Conservation (phyloP, 495 filamentous ascomycete genomes). For the Articulospora tetracladia region DNA sequence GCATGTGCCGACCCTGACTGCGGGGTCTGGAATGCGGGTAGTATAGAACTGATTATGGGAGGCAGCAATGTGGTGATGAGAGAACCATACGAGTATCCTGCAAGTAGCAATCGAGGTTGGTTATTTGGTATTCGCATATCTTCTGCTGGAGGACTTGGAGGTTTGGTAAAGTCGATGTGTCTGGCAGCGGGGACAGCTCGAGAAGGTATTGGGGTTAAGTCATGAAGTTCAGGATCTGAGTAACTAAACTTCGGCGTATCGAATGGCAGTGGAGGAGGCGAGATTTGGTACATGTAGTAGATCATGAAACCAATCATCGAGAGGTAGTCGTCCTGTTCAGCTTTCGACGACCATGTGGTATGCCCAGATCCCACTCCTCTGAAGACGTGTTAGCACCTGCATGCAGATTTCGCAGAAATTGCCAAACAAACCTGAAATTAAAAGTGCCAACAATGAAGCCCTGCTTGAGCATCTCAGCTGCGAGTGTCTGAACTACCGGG, state of each 20-base stretch:
- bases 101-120: constrained; percentile 51
- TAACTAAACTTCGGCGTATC: constrained; percentile 1
- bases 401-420: neutral
- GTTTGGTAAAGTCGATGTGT: neutral
- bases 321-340: constrained; percentile 77
- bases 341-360: constrained; percentile 80
- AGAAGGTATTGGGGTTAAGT: constrained; percentile 21
- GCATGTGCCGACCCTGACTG: constrained; percentile 48
- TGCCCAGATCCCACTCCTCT: constrained; percentile 77
- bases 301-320: constrained; percentile 75
- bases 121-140: neutral
- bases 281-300: constrained; percentile 58
- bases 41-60: constrained; percentile 45
- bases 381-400: neutral
- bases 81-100: constrained; percentile 91
- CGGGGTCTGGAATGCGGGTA: constrained; percentile 52
- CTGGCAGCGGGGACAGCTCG: constrained; percentile 16
- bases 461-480: constrained; percentile 54
- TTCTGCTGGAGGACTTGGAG: neutral
- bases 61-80: constrained; percentile 74
- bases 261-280: constrained; percentile 5
- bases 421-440: constrained; percentile 72
- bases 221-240: constrained; percentile 13
- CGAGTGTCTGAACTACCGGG: constrained; percentile 61
- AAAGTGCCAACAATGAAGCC: constrained; percentile 84